Evolutionary conservation across 306 rosid genomes (phyloP).

Genomic region (Medicago arabica): DNA sequence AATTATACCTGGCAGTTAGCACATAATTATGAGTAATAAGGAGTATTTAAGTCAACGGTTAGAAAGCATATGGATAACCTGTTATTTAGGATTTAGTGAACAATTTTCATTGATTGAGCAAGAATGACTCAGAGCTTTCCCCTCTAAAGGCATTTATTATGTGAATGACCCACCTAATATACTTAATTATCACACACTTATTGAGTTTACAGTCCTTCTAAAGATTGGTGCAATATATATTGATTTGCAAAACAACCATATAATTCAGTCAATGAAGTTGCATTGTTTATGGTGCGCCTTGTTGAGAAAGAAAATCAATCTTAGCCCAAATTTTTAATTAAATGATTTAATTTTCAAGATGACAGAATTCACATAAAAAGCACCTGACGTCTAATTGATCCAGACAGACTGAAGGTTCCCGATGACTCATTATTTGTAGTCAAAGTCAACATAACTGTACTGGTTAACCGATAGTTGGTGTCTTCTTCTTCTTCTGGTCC

Average conservation of each 20-base stretch:
- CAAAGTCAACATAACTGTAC: constrained; percentile 92
- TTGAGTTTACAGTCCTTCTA: neutral
- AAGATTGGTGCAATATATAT: neutral
- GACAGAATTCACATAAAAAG: constrained; percentile 40
- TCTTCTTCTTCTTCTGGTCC: constrained; percentile 90
- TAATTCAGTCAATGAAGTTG: constrained; percentile 22
- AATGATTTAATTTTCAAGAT: constrained; percentile 6
- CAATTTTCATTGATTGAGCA: neutral
- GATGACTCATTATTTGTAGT: constrained; percentile 84
- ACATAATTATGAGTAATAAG: neutral
- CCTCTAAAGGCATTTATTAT: constrained; percentile 22
- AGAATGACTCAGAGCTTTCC: neutral
- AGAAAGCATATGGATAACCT: neutral
- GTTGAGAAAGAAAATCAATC: constrained; percentile 27
- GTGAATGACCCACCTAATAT: neutral
- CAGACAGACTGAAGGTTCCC: constrained; percentile 89
- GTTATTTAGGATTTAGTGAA: neutral
- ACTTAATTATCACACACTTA: neutral
- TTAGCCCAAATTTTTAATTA: constrained; percentile 10
- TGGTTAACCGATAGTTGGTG: constrained; percentile 80
- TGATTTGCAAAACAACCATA: constrained; percentile 4
- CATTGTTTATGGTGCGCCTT: constrained; percentile 35
- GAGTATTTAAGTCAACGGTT: neutral
- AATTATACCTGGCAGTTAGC: constrained; percentile 1
- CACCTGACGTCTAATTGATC: constrained; percentile 94